Evolutionary conservation across 257 asterid species (phyloP).

Genomic region (Eustoma russellianum): DNA sequence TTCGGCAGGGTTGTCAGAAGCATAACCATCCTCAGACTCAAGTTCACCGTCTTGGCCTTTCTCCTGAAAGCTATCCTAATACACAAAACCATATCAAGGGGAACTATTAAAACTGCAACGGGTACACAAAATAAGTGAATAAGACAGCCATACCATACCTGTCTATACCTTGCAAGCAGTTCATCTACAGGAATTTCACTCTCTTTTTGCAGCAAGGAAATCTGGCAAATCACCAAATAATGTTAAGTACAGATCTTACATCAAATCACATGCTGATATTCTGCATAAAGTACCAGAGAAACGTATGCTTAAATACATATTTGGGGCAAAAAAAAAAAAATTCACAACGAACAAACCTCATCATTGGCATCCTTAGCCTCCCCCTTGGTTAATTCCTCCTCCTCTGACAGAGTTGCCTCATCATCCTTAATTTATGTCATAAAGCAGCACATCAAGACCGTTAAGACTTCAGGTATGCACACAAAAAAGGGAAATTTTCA

Average conservation of each 20-base stretch:
- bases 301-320: background rate
- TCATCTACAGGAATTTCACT: conserved; percentile 83
- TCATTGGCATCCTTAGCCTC: conserved; percentile 41
- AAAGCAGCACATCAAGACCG: background rate
- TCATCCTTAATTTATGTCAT: conserved; percentile 59
- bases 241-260: conserved; percentile 6
- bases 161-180: conserved; percentile 84
- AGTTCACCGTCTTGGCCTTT: conserved; percentile 37
- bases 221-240: conserved; percentile 38
- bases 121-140: conserved; percentile 10
- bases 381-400: conserved; percentile 73
- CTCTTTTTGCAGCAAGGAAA: conserved; percentile 76
- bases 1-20: conserved; percentile 44
- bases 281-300: too few relatives aligned
- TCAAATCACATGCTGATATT: background rate
- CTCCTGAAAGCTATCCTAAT: conserved; percentile 45
- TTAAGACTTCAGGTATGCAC: background rate
- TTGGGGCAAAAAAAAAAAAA: background rate
- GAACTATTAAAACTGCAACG: conserved; percentile 17
- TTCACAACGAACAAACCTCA: conserved; percentile 40
- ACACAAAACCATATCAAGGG: conserved; percentile 10
- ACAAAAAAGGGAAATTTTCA: too few relatives aligned
- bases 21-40: conserved; percentile 39
- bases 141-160: conserved; percentile 49
- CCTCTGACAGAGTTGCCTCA: conserved; percentile 84